Percentiles rank a stretch among this genome's conserved stretches.
Evolutionary conservation across 1,284 basidiomycete species (phyloP).

Genomic region (Trichosporon sp.): DNA sequence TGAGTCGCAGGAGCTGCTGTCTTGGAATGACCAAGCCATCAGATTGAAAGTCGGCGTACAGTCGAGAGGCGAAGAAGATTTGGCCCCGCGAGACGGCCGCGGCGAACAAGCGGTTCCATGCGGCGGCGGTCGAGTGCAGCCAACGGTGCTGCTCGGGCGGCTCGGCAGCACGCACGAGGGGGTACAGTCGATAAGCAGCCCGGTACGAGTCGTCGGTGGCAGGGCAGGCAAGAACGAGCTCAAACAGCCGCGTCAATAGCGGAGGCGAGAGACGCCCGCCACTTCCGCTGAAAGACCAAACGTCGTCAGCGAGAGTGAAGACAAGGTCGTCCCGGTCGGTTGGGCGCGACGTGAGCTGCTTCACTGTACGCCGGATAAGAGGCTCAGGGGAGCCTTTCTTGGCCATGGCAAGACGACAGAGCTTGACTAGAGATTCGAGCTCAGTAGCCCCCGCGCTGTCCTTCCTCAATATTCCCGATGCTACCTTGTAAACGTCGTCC

Average conservation of each 20-base stretch:
- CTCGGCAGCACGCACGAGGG: slow-evolving; percentile 8
- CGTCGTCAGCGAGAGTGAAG: not conserved
- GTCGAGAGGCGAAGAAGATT: slow-evolving; percentile 45
- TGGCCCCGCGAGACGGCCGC: slow-evolving; percentile 26
- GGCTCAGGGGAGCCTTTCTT: not conserved
- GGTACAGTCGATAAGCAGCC: slow-evolving; percentile 35
- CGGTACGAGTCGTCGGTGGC: slow-evolving; percentile 32
- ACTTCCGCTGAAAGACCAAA: not conserved
- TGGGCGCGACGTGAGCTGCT: not conserved
- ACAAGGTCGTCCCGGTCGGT: not conserved
- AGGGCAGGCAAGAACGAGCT: slow-evolving; percentile 24
- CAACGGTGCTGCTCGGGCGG: slow-evolving; percentile 10
- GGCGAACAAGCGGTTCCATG: slow-evolving; percentile 39
- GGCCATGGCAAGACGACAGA: not conserved
- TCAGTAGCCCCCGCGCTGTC: not conserved
- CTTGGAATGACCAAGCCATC: slow-evolving; percentile 37
- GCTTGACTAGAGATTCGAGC: not conserved
- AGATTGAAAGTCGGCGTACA: slow-evolving; percentile 46
- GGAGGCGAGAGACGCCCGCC: slow-evolving; percentile 11
- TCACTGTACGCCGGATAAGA: not conserved
- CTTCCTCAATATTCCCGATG: not conserved
- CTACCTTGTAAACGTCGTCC: slow-evolving; percentile 3
- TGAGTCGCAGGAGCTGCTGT: slow-evolving; percentile 35
- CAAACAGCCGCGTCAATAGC: slow-evolving; percentile 24
- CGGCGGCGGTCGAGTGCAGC: not conserved